phyloP scores from a whole-genome alignment of 352 stramenopile species.

The Saprolegnia parasitica region DNA sequence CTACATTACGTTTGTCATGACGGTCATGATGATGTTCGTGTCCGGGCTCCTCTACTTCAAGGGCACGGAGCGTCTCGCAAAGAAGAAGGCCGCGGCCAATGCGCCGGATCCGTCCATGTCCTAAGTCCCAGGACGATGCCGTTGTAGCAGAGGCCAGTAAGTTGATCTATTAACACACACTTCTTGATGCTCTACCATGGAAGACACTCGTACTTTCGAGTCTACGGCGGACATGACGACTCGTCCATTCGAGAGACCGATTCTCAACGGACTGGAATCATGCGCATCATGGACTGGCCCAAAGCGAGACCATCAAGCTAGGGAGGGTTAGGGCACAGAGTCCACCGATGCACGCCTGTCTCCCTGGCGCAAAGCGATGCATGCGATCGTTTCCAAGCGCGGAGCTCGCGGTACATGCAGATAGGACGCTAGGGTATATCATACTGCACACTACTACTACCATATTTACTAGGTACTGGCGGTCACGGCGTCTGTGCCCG shows the following conservation, averaged over 20 bases:
- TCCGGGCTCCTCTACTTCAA: slow-evolving; percentile 65
- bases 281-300: too few relatives aligned
- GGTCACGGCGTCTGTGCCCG: not conserved
- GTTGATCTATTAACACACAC: slow-evolving; percentile 8
- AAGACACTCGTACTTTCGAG: too few relatives aligned
- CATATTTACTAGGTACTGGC: not conserved
- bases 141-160: not conserved
- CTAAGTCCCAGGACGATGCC: not conserved
- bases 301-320: too few relatives aligned
- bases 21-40: slow-evolving; percentile 60
- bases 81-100: not conserved
- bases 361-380: too few relatives aligned
- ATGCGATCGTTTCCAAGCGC: too few relatives aligned
- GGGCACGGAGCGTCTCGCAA: slow-evolving; percentile 40
- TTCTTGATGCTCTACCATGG: not conserved
- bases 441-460: too few relatives aligned
- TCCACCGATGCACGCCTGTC: too few relatives aligned
- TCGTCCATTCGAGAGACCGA: too few relatives aligned
- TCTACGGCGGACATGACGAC: too few relatives aligned
- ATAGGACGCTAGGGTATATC: not conserved
- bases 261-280: too few relatives aligned
- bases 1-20: slow-evolving; percentile 75
- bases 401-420: too few relatives aligned
- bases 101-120: not conserved
- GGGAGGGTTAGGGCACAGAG: too few relatives aligned